A percentile compares a stretch with the other conserved stretches of the same genome.
Conservation (phyloP, 306 rosid species). For the Citrullus mucosospermus region DNA sequence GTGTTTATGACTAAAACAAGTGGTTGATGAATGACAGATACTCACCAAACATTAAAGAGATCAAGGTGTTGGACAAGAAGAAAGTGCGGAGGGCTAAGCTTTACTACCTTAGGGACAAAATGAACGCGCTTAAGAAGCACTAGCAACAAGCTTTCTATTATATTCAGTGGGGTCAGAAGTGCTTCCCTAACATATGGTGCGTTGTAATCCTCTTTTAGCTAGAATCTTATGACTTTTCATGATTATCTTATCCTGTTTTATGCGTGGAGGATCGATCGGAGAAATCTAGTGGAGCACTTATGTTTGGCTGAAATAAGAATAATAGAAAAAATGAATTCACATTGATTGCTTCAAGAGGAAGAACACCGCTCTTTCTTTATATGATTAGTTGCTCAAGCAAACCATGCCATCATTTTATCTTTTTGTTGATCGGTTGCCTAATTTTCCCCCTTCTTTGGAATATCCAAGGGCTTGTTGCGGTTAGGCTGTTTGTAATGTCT, state of each 20-base stretch:
- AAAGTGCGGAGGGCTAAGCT: slow-evolving; percentile 93
- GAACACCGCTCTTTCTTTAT: neutral
- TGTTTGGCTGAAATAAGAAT: neutral
- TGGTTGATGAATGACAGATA: slow-evolving; percentile 43
- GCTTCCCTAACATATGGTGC: neutral
- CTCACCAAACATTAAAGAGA: slow-evolving; percentile 97
- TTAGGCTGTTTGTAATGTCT: neutral
- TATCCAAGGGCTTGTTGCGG: neutral
- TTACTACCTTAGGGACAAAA: slow-evolving; percentile 79
- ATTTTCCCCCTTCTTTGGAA: neutral
- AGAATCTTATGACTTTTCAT: neutral
- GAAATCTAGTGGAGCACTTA: neutral
- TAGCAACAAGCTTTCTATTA: slow-evolving; percentile 3
- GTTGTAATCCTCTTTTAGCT: neutral
- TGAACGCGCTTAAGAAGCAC: slow-evolving; percentile 67
- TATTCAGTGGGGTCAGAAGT: neutral
- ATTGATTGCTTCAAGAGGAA: neutral
- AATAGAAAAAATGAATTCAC: neutral
- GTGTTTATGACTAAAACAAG: slow-evolving; percentile 5
- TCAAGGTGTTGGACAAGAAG: slow-evolving; percentile 91
- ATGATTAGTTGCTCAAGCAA: neutral
- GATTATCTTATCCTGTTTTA: neutral
- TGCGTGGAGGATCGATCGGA: neutral
- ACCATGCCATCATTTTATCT: neutral
- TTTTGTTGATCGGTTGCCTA: neutral